Conservation (phyloP, 208 protist genomes). For the Crithidia acanthocephali region DNA sequence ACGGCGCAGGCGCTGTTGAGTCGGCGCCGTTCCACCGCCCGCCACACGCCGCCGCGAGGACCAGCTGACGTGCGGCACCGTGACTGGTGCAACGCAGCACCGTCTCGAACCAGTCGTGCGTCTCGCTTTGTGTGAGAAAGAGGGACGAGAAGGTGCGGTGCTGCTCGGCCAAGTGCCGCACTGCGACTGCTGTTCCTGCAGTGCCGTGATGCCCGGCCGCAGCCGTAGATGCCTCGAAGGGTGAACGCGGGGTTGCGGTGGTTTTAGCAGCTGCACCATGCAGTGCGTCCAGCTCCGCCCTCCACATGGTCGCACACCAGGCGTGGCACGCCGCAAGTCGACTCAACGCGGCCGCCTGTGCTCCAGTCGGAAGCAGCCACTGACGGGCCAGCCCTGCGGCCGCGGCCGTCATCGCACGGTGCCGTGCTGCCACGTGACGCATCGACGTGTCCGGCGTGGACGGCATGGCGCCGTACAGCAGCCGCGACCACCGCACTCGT, state of each 20-base stretch:
- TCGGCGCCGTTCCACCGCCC: background rate
- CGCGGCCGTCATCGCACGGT: conserved; percentile 6
- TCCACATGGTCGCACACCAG: conserved; percentile 16
- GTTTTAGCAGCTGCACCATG: no score
- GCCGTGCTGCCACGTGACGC: background rate
- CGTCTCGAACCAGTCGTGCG: conserved; percentile 6
- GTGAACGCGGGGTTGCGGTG: no score
- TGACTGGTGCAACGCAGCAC: background rate
- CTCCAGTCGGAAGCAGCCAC: conserved; percentile 10
- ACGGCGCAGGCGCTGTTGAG: no score
- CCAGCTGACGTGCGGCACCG: conserved; percentile 22
- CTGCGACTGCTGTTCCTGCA: background rate
- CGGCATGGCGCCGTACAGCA: background rate
- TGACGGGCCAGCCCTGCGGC: background rate
- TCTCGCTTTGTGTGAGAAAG: conserved; percentile 11
- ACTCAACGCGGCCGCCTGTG: background rate
- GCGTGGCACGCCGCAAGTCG: conserved; percentile 24
- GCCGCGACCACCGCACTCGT: conserved; percentile 1
- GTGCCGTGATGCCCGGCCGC: no score
- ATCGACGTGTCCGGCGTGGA: background rate
- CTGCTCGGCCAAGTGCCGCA: conserved; percentile 4
- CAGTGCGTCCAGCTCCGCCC: background rate
- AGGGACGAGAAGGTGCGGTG: conserved; percentile 13
- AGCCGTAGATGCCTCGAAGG: no score
- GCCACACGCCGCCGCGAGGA: background rate